These are phyloP conservation scores for Leishmania arabica DNA, from an alignment of 208 protist species.

Conservation along the genomic window DNA sequence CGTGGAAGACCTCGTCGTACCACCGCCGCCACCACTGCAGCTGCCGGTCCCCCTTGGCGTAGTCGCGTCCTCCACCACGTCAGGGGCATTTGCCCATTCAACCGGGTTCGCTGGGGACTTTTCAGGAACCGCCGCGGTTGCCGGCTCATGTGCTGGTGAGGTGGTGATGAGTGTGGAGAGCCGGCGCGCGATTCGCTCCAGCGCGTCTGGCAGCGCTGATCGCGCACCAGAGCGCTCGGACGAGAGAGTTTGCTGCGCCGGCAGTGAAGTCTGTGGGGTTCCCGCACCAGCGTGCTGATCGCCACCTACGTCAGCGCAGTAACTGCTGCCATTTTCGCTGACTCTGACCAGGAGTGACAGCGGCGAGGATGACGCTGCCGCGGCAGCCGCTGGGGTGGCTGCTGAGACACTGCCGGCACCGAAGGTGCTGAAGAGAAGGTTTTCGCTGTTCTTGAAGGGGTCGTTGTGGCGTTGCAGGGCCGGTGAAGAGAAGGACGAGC, in stretches of 20 bases:
- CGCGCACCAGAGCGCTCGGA: neutral
- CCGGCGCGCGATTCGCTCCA: neutral
- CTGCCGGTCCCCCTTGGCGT: neutral
- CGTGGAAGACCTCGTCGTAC: neutral
- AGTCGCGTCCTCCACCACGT: neutral
- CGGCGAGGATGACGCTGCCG: neutral
- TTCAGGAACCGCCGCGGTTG: neutral
- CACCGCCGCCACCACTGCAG: conserved; percentile 10
- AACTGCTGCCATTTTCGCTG: neutral
- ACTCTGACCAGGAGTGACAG: neutral
- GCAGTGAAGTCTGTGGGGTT: neutral
- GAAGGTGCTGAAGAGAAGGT: conserved; percentile 15
- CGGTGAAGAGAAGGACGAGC: conserved; percentile 9
- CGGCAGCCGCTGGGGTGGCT: neutral
- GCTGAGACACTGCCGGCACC: conserved; percentile 20
- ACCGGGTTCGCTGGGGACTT: neutral
- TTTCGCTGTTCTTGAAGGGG: conserved; percentile 13
- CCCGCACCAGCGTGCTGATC: neutral
- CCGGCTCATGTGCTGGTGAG: neutral
- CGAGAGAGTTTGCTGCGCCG: neutral
- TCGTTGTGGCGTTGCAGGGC: neutral
- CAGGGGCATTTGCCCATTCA: neutral
- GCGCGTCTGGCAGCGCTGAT: too few species aligned
- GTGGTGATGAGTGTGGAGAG: neutral
- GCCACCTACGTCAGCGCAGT: neutral